These are phyloP conservation scores for Sporothrix mexicana DNA, from an alignment of 2,329 filamentous ascomycete genomes.

Conservation along the genomic window DNA sequence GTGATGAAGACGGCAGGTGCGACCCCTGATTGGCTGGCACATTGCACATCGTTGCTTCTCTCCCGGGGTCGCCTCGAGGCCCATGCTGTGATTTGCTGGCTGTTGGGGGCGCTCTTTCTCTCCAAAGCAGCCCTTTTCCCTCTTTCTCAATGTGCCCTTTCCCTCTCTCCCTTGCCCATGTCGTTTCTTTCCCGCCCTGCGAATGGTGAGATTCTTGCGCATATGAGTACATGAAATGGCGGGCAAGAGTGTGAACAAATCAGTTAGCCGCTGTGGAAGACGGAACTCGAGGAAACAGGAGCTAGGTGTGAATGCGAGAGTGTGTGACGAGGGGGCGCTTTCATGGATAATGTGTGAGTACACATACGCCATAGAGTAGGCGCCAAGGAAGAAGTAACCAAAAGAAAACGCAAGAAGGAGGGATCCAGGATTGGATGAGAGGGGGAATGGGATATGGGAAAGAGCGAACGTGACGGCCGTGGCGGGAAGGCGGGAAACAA, in stretches of 20 bases:
- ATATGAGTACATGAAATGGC: background rate
- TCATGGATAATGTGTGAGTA: background rate
- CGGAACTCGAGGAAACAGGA: background rate
- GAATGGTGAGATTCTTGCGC: background rate
- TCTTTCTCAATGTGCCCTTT: background rate
- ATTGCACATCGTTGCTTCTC: conserved; percentile 25
- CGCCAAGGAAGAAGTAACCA: conserved; percentile 27
- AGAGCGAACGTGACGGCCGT: conserved; percentile 1
- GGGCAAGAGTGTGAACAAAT: background rate
- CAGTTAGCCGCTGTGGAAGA: background rate
- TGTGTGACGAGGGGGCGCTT: conserved; percentile 10
- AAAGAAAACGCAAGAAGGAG: background rate
- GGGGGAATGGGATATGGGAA: background rate
- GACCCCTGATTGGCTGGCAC: conserved; percentile 33
- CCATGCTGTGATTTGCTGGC: conserved; percentile 8
- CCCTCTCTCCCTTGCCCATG: background rate
- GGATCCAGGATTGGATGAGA: conserved; percentile 19
- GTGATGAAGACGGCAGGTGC: conserved; percentile 31
- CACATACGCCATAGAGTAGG: conserved; percentile 7
- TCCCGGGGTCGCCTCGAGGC: background rate
- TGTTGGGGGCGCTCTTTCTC: background rate
- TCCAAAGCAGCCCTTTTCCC: background rate
- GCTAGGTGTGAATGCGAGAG: too few species aligned
- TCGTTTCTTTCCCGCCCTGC: background rate
- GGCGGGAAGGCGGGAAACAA: conserved; percentile 26